Conservation (phyloP, 208 protist genomes). For the Crithidia sp. region DNA sequence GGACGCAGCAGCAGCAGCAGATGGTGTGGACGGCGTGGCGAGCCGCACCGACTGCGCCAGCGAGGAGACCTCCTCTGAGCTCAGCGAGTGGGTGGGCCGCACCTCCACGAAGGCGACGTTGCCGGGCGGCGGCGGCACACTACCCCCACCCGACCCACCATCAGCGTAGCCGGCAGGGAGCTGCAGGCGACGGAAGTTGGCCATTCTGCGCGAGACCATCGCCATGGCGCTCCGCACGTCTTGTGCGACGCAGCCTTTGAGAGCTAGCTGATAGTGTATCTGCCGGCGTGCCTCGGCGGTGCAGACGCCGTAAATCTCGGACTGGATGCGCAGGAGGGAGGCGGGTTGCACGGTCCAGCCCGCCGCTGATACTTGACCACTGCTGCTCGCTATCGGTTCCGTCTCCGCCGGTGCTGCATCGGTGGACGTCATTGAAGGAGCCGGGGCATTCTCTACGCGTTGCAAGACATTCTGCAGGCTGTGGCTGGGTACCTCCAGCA, state of each 20-base stretch:
- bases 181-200: constrained; percentile 22
- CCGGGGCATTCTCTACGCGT: constrained; percentile 85
- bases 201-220: constrained; percentile 35
- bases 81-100: constrained; percentile 10
- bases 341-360: constrained; percentile 96
- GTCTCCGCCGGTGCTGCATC: neutral
- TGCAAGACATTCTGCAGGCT: constrained; percentile 93
- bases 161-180: constrained; percentile 20
- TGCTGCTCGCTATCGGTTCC: neutral
- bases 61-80: constrained; percentile 39
- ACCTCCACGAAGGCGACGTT: constrained; percentile 45
- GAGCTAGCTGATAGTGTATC: constrained; percentile 38
- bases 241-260: constrained; percentile 84
- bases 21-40: neutral
- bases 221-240: constrained; percentile 34
- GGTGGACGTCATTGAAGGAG: constrained; percentile 5
- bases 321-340: constrained; percentile 92
- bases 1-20: neutral
- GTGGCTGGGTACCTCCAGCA: constrained; percentile 95
- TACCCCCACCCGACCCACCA: constrained; percentile 20
- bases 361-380: constrained; percentile 85
- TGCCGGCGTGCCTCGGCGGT: constrained; percentile 80
- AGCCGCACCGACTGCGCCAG: constrained; percentile 39
- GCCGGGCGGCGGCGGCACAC: constrained; percentile 44
- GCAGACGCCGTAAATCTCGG: constrained; percentile 80